phyloP scores from a whole-genome alignment of 768 basidiomycete genomes.

The Boletellus ananiceps region DNA sequence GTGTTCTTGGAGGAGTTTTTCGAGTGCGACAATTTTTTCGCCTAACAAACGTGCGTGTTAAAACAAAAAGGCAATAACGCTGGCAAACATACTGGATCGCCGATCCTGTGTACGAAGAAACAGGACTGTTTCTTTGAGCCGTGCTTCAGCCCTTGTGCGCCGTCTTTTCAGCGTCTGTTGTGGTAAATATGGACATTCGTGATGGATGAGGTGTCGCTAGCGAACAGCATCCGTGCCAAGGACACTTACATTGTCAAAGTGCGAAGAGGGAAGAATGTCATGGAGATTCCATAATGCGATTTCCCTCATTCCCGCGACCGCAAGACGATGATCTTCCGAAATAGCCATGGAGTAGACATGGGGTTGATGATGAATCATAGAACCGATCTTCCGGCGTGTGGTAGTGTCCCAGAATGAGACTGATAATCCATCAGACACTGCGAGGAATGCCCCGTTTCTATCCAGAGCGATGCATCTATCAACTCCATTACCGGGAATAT shows the following conservation, averaged over 20 bases:
- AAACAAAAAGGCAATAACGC: background rate
- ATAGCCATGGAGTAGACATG: background rate
- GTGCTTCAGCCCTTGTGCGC: background rate
- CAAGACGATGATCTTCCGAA: background rate
- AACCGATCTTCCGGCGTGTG: background rate
- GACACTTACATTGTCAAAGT: background rate
- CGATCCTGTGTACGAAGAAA: background rate
- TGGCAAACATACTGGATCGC: background rate
- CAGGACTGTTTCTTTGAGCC: background rate
- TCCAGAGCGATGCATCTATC: background rate
- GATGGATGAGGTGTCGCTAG: too few relatives aligned
- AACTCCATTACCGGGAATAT: background rate
- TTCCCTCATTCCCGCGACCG: background rate
- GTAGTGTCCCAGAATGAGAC: constrained; percentile 8
- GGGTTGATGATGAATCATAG: background rate
- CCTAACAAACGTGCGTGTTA: background rate
- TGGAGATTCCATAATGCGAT: background rate
- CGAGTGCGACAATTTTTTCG: background rate
- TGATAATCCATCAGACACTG: background rate
- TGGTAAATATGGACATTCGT: background rate
- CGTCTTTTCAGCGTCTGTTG: background rate
- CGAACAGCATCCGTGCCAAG: too few relatives aligned
- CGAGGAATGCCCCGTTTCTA: background rate
- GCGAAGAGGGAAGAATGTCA: background rate
- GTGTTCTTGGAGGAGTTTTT: background rate